Base-by-base conservation (phyloP, 495 filamentous ascomycete genomes). In the Amniculicola lignicola region DNA sequence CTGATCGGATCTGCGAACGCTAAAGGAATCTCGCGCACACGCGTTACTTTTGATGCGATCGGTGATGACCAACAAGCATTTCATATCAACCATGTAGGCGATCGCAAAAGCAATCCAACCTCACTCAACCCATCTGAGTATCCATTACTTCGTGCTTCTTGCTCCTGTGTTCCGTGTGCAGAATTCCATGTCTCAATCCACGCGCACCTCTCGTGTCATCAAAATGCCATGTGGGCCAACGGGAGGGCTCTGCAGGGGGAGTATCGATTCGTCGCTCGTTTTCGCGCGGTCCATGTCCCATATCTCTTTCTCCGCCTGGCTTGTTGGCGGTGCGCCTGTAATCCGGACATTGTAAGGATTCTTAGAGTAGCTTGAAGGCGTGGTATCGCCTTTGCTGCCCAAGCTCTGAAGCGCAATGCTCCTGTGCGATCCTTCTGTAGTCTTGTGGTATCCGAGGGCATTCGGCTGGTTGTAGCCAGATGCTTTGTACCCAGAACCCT, bases 381-480 rank as follows among this genome's bases (percentile, higher is more conserved):
- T 18, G 14, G 58, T 19, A 10, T 43, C 53, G 12, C 31, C 27
- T 16, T 45, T 46, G 29, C 29, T 56, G 7, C 25, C 51, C 24
- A 62, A 10, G 36, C 53, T 54, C 6, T 55, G 36, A 25, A 62
- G 40, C 12, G 47, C 41, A 12, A 65, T 57, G 37, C 54, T 58
- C 25, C 35, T 43, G 47, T 43, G 29, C 18, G 51, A 60, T 12
- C 24, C 21, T 4, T 49, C 54, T 23, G 25, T 27, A 15, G 46
- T 31, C 40, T 65, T 61, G 16, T 56, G 51, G 43, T 65, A 65
- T n/a, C 62, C 62, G 7, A 61, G 53, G 4, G 59, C 53, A 18
- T 11, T 23, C 11, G 25, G 24, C 4, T 24, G 23, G 22, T 49
- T 35, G 22, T 59, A 54, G 0, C 39, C 59, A 16, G 31, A 46